Conservation (phyloP, 169 alveolate genomes). For the Sarcocystis neurona region DNA sequence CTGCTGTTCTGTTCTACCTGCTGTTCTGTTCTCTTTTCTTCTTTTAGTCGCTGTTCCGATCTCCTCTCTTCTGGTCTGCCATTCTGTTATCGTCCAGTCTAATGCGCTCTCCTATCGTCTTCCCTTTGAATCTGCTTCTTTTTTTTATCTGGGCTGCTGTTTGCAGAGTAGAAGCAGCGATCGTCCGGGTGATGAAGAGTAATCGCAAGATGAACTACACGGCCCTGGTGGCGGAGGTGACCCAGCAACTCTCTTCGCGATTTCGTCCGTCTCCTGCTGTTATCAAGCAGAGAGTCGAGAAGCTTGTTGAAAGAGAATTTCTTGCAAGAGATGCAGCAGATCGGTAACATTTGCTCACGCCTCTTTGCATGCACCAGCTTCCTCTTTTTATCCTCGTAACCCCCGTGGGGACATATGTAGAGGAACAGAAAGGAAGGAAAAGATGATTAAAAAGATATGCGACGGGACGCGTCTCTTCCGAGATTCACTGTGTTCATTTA, state of each 20-base stretch:
- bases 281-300: conserved; percentile 75
- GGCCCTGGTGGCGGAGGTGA: conserved; percentile 68
- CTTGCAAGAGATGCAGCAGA: conserved; percentile 66
- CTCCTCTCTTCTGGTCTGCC: not conserved
- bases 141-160: not conserved
- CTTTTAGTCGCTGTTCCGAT: not conserved
- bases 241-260: conserved; percentile 56
- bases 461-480: too few relatives aligned
- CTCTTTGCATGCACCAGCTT: too few relatives aligned
- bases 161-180: conserved; percentile 74
- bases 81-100: not conserved
- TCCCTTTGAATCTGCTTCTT: not conserved
- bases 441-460: too few relatives aligned
- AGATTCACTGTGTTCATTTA: too few relatives aligned
- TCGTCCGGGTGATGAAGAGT: conserved; percentile 76
- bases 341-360: conserved; percentile 56
- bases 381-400: too few relatives aligned
- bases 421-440: too few relatives aligned
- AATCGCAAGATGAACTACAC: conserved; percentile 69
- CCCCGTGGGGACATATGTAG: too few relatives aligned
- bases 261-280: conserved; percentile 67
- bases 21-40: not conserved
- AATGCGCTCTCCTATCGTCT: not conserved
- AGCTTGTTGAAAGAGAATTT: conserved; percentile 75
- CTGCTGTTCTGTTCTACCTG: not conserved